These are phyloP conservation scores for Podospora pseudopauciseta DNA, from an alignment of 495 filamentous ascomycete species.

Conservation along the genomic window DNA sequence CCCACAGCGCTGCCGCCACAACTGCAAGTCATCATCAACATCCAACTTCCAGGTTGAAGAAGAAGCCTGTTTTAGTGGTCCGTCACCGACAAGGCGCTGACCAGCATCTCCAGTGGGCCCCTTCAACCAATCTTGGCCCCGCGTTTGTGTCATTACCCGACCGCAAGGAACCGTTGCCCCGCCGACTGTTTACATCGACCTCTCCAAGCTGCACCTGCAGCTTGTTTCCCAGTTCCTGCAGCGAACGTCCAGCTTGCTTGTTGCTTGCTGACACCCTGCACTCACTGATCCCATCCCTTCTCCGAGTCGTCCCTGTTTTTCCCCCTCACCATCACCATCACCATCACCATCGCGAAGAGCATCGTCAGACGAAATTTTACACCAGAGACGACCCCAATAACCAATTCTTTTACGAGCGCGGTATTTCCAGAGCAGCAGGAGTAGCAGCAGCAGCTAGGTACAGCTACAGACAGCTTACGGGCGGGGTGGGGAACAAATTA, in stretches of 20 bases:
- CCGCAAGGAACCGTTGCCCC: constrained; percentile 29
- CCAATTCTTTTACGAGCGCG: neutral
- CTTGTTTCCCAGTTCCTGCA: constrained; percentile 11
- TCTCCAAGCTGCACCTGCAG: constrained; percentile 7
- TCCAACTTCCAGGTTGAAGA: neutral
- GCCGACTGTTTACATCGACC: constrained; percentile 35
- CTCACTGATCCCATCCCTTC: neutral
- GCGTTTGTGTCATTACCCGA: constrained; percentile 28
- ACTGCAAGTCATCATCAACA: neutral
- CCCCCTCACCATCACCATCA: constrained; percentile 2
- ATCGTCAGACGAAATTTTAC: neutral
- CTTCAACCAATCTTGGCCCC: constrained; percentile 17
- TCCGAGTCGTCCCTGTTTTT: neutral
- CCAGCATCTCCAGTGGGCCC: constrained; percentile 6
- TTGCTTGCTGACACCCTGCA: neutral
- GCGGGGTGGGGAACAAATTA: neutral
- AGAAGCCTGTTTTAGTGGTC: neutral
- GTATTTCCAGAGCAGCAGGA: neutral
- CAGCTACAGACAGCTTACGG: neutral
- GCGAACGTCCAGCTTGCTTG: constrained; percentile 2
- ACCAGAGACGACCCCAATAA: neutral
- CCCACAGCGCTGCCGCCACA: neutral
- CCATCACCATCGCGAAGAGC: neutral
- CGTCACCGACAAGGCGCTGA: neutral
- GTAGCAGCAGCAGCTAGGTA: neutral